Percentiles rank a stretch among this genome's conserved stretches.
Evolutionary conservation across 2,329 filamentous ascomycete species (phyloP).

Genomic region (Rutstroemia sp.): DNA sequence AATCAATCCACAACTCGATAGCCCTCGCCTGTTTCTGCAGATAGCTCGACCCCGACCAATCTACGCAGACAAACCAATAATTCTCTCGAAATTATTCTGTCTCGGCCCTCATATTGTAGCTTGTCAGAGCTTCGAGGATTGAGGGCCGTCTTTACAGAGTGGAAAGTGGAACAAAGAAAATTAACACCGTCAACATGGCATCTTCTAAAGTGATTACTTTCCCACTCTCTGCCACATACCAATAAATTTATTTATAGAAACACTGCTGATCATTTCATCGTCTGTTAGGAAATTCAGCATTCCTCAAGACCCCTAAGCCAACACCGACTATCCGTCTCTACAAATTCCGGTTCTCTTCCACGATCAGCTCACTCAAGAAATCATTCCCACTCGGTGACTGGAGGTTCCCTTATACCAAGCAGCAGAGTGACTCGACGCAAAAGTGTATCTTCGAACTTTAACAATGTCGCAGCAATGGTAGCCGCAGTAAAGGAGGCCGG

Average conservation of each 20-base stretch:
- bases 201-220: constrained; percentile 50
- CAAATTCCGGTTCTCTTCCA: constrained; percentile 50
- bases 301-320: constrained; percentile 61
- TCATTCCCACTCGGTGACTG: constrained; percentile 75
- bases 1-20: not conserved
- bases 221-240: constrained; percentile 22
- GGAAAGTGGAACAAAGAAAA: constrained; percentile 16
- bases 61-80: constrained; percentile 16
- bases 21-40: constrained; percentile 21
- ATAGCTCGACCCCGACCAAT: constrained; percentile 19
- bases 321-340: constrained; percentile 52
- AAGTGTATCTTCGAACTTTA: constrained; percentile 74
- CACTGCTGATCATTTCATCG: constrained; percentile 24
- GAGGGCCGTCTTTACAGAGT: constrained; percentile 23
- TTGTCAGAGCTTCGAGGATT: constrained; percentile 30
- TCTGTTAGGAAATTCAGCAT: constrained; percentile 53
- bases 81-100: constrained; percentile 15
- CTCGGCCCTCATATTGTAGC: constrained; percentile 30
- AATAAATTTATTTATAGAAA: constrained; percentile 25
- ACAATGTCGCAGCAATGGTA: constrained; percentile 69
- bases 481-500: constrained; percentile 61
- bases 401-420: constrained; percentile 67
- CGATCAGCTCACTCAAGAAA: constrained; percentile 43
- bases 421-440: constrained; percentile 89
- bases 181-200: constrained; percentile 43